Conservation (phyloP, 1,139 yeast genomes). For the Scheffersomyces titani region DNA sequence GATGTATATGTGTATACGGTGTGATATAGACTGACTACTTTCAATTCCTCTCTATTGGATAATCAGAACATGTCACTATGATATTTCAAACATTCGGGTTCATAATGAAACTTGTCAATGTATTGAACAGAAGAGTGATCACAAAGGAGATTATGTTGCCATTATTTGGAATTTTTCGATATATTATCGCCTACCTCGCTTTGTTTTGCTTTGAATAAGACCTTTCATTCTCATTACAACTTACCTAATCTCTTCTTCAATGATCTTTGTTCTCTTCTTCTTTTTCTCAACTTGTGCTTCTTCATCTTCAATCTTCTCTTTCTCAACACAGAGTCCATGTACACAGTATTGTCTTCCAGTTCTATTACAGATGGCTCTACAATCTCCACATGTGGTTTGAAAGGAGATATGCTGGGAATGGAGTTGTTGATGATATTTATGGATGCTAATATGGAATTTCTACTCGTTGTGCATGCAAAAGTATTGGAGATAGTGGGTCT, state of each 20-base stretch:
- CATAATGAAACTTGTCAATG: background rate
- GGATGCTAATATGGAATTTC: background rate
- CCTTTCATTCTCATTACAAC: conserved; percentile 9
- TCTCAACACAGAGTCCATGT: conserved; percentile 63
- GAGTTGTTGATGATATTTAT: background rate
- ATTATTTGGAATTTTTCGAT: too few relatives aligned
- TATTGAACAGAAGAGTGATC: background rate
- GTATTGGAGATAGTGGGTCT: background rate
- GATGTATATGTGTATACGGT: background rate
- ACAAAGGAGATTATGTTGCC: background rate
- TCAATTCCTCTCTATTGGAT: background rate
- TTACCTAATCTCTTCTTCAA: conserved; percentile 60
- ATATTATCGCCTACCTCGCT: background rate
- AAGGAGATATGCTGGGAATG: background rate
- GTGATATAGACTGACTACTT: background rate
- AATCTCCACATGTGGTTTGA: background rate
- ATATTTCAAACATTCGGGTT: background rate
- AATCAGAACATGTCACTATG: background rate
- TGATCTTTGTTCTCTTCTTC: conserved; percentile 66
- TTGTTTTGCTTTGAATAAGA: background rate
- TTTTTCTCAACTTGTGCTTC: conserved; percentile 71
- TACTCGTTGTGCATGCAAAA: background rate
- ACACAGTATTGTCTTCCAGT: conserved; percentile 25
- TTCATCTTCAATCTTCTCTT: conserved; percentile 73
- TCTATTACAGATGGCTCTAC: conserved; percentile 1